A percentile compares a stretch with the other conserved stretches of the same genome.
Conservation (phyloP, 1,284 basidiomycete species). For the Cryptococcus sp. region DNA sequence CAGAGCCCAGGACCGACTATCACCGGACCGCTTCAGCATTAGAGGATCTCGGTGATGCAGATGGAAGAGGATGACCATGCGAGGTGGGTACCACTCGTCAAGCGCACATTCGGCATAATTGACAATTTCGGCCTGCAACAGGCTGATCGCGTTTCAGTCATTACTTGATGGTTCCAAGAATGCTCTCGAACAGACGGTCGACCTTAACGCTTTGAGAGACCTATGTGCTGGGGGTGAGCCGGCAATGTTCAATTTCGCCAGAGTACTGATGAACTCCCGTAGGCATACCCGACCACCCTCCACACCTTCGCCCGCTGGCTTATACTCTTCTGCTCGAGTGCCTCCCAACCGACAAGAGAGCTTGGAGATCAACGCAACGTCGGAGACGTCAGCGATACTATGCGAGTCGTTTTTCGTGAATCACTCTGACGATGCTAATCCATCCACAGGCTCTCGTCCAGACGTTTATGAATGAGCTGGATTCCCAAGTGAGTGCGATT, state of each 20-base stretch:
- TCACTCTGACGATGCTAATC: conserved; percentile 7
- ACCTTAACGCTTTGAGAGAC: conserved; percentile 38
- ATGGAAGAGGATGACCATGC: conserved; percentile 10
- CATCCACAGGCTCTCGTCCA: conserved; percentile 27
- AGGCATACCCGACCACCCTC: conserved; percentile 51
- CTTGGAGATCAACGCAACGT: conserved; percentile 35
- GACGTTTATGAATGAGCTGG: conserved; percentile 35
- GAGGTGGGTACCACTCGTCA: conserved; percentile 2
- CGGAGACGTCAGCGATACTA: conserved; percentile 39
- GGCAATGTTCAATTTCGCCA: neutral
- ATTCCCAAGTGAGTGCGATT: neutral
- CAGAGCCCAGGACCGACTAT: no score
- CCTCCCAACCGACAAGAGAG: conserved; percentile 36
- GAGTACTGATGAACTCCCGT: no score
- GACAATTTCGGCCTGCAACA: conserved; percentile 11
- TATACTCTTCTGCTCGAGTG: conserved; percentile 48
- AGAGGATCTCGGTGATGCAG: no score
- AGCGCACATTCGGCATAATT: neutral
- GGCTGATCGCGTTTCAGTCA: conserved; percentile 46
- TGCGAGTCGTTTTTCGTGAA: conserved; percentile 22
- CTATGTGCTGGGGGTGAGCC: conserved; percentile 46
- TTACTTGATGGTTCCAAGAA: conserved; percentile 42
- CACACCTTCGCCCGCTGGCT: conserved; percentile 47
- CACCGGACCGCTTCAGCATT: no score
- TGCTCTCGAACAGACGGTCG: conserved; percentile 36